Percentiles rank a stretch among this genome's conserved stretches.
Evolutionary conservation across 2,329 filamentous ascomycete genomes (phyloP).

Genomic region (Fusarium sp.): DNA sequence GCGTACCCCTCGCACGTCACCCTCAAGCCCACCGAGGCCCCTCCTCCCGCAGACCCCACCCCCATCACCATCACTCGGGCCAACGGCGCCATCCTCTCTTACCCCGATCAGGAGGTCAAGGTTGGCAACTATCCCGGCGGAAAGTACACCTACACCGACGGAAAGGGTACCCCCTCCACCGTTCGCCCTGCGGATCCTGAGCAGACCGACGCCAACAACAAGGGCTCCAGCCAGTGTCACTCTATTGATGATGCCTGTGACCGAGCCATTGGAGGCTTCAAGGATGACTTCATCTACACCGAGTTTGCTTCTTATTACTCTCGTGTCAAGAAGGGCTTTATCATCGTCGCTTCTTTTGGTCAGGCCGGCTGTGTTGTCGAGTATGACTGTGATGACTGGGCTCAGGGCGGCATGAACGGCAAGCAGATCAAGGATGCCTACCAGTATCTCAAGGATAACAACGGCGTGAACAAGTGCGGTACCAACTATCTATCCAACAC

Average conservation of each 20-base stretch:
- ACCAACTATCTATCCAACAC: constrained; percentile 27
- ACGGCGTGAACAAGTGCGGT: constrained; percentile 26
- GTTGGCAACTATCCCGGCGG: not conserved
- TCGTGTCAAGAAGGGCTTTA: constrained; percentile 11
- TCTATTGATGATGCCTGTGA: constrained; percentile 32
- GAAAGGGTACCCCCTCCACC: not conserved
- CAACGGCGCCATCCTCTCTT: constrained; percentile 13
- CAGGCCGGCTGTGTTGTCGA: constrained; percentile 27
- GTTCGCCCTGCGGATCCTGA: not conserved
- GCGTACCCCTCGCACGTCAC: constrained; percentile 18
- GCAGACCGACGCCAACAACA: constrained; percentile 20
- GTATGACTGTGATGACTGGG: constrained; percentile 26
- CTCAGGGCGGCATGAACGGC: constrained; percentile 26
- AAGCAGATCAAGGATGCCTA: constrained; percentile 31
- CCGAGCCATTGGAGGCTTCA: constrained; percentile 16
- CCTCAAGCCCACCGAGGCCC: not conserved
- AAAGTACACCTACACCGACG: constrained; percentile 8
- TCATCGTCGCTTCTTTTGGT: constrained; percentile 7
- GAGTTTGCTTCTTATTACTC: constrained; percentile 20
- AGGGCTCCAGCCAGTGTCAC: constrained; percentile 27
- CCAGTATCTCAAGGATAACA: constrained; percentile 25
- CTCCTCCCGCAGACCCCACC: not conserved
- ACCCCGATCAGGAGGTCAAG: constrained; percentile 4
- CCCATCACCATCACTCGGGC: constrained; percentile 10
- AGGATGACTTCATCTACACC: constrained; percentile 18